Evolutionary conservation across 1,139 yeast genomes (phyloP), one percentile per base, ranked within the genome.

Genomic region (Kurtzmaniella natalensis): DNA sequence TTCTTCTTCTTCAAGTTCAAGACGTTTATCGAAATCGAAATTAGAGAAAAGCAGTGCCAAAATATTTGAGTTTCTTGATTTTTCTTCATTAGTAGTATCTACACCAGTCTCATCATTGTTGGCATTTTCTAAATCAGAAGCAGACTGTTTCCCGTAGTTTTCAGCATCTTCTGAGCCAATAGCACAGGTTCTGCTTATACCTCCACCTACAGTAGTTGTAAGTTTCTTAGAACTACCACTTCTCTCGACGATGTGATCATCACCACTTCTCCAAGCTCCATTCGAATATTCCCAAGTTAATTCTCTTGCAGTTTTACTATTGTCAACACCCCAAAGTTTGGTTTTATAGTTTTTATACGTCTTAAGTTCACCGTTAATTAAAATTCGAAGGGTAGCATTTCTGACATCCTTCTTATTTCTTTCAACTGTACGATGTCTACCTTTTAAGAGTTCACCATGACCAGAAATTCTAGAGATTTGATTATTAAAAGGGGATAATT

Each of bases 241-340:
- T 43, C 77, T 67, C 48, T 88, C 96, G 14, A 87, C 70, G 7
- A 84, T 70, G 53, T 86, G 95, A 36, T 83, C 86, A 44, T 77
- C 78, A 7, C 94, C 94, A 57, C 87, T 87, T 45, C 70, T 72
- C 98, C 98, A 92, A 29, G 69, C 71, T 0, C 86, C 86, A 40
- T 80, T 71, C 11, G 56, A 61, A 51, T 74, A 89, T 36, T 62
- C 61, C 57, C 69, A 75, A 0, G 83, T 82, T 46, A 88, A 64
- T 45, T 81, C 92, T 29, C 73, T 69, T 1, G 70, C 53, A 3
- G 72, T 64, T 45, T 73, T 78, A 44, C 75, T 72, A 59, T 84
- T 81, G 45, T 83, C 89, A 39, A 78, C 68, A 7, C 97, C 97
- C 98, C 98, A 92, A 29, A 92, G 67, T 49, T 87, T 87, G 18